Conservation (phyloP, 148 eudicot genomes). For the Tetragonia tetragonoides region DNA sequence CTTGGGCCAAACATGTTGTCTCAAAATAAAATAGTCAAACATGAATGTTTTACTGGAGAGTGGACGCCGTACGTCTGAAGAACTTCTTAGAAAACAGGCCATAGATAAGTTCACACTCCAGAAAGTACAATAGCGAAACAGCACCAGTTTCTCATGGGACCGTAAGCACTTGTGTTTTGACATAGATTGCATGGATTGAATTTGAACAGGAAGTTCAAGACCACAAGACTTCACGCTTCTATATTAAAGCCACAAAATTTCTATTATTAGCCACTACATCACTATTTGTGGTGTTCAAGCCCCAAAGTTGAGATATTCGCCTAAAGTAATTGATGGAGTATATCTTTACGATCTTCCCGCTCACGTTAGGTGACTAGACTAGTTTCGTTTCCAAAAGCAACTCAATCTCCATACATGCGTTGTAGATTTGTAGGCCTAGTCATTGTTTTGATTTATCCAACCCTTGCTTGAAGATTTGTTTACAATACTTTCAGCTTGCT, state of each 20-base stretch:
- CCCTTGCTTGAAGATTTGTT: neutral
- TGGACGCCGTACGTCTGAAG: neutral
- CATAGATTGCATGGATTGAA: neutral
- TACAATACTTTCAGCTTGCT: neutral
- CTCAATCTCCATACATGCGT: neutral
- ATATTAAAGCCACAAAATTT: too few species aligned
- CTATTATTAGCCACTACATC: too few species aligned
- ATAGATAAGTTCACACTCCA: neutral
- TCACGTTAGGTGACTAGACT: neutral
- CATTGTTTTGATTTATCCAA: neutral
- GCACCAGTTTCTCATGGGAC: neutral
- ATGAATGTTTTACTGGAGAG: neutral
- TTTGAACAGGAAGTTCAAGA: constrained; percentile 1
- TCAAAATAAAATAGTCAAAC: neutral
- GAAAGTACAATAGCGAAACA: neutral
- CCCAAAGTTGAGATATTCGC: neutral
- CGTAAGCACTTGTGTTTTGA: neutral
- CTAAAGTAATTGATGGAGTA: neutral
- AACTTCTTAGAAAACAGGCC: neutral
- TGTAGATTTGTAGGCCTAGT: neutral
- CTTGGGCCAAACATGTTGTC: neutral
- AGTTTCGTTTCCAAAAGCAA: neutral
- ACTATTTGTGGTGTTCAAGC: too few species aligned
- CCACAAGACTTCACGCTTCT: neutral
- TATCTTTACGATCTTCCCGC: neutral